Base-by-base conservation (phyloP, 208 protist species). In the Leishmania tropica region DNA sequence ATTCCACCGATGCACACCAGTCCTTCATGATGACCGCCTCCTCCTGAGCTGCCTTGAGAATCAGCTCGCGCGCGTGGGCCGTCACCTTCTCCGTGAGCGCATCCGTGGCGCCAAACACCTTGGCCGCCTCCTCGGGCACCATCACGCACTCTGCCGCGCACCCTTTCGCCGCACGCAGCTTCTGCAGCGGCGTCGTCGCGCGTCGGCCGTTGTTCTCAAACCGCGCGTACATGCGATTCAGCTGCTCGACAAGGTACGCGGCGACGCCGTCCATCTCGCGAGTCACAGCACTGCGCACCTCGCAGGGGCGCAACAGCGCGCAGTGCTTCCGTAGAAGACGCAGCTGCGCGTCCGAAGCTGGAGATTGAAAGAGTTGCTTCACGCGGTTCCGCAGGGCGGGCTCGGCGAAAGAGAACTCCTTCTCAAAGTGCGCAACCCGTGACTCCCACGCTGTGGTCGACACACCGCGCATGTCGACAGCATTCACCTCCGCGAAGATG, bases 371-470 rank as follows among this genome's bases (percentile, higher is more conserved):
- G 37, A 96, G 85, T 62, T 92, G 83, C 87, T 89, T 93, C 40
- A 96, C 82, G 47, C 89, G 86, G 56, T 83, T 88, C 58, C 93
- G 89, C 62, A 98, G 83, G 47, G 86, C 87, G 53, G 90, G 89
- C 85, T 97, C 93, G 5, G 96, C 35, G 77, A 98, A 96, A 45
- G 88, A 91, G 81, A 97, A 92, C 76, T 98, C 92, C 80, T 92
- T 92, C 68, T 97, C 89, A 80, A 96, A 98, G 42, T 88, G 88
- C 11, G 77, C 84, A n/a, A 93, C 88, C 45, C 90, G 86, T 58
- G 76, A 75, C 58, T 85, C 79, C 94, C 95, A 98, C 48, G 81
- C 79, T 17, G 84, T 81, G n/a, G 84, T 67, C 3, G 91, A 83
- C 24, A 80, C 77, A 47, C 75, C 60, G 64, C 83, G 85, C 45